phyloP scores from a whole-genome alignment of 305 asterid species.

The Fraxinus velutina region DNA sequence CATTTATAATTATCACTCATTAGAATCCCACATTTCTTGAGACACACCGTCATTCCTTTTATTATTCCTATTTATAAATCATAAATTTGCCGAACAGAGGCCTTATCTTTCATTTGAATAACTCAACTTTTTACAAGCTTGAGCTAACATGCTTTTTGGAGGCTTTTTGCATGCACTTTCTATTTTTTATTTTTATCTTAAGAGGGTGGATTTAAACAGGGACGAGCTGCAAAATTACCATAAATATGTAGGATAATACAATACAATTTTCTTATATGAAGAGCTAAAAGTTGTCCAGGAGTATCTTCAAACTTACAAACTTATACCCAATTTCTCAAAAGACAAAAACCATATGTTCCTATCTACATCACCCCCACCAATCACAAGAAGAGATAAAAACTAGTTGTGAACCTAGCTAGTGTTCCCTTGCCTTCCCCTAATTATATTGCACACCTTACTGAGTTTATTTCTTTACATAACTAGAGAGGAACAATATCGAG shows the following conservation, averaged over 20 bases:
- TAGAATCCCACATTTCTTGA: background rate
- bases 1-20: background rate
- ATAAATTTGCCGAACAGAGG: background rate
- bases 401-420: slow-evolving; percentile 28
- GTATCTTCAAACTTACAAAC: slow-evolving; percentile 30
- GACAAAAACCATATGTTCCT: slow-evolving; percentile 28
- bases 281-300: background rate
- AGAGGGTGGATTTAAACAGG: background rate
- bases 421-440: slow-evolving; percentile 35
- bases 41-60: background rate
- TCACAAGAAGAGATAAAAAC: slow-evolving; percentile 34
- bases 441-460: slow-evolving; percentile 31
- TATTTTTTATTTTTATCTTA: too few species aligned
- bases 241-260: background rate
- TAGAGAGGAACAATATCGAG: slow-evolving; percentile 28
- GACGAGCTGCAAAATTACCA: background rate
- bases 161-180: background rate
- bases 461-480: slow-evolving; percentile 52
- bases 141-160: background rate
- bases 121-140: background rate
- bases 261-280: slow-evolving; percentile 4
- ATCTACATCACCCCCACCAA: slow-evolving; percentile 69
- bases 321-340: slow-evolving; percentile 22
- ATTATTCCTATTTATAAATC: too few species aligned
- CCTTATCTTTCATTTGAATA: background rate